These are phyloP conservation scores for Sarocladium strictum DNA, from an alignment of 2,329 filamentous ascomycete species.

Conservation along the genomic window DNA sequence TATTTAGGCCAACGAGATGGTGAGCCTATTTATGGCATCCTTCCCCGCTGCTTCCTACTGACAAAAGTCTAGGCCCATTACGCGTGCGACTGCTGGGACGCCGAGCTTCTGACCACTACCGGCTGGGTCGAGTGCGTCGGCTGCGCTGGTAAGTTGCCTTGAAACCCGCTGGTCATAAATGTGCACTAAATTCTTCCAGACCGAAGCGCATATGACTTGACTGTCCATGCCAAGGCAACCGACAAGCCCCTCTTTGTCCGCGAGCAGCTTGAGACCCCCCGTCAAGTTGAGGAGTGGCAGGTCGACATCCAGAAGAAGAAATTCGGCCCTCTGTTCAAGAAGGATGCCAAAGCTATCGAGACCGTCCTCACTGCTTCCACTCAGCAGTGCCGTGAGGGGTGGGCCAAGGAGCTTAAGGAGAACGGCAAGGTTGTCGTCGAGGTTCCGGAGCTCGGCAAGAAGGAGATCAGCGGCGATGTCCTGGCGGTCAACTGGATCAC, in stretches of 20 bases:
- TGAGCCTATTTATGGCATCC: background rate
- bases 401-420: conserved; percentile 67
- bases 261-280: conserved; percentile 71
- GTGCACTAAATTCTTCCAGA: conserved; percentile 36
- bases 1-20: conserved; percentile 47
- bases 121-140: conserved; percentile 99
- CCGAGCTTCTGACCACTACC: conserved; percentile 82
- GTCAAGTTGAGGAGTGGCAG: conserved; percentile 79
- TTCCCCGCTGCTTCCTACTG: background rate
- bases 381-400: conserved; percentile 75
- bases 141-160: conserved; percentile 51
- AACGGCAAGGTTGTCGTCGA: conserved; percentile 73
- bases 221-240: conserved; percentile 89
- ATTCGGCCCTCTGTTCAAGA: conserved; percentile 93
- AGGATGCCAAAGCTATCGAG: conserved; percentile 83
- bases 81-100: conserved; percentile 96
- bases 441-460: conserved; percentile 61
- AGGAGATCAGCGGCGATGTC: conserved; percentile 72
- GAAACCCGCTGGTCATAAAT: background rate
- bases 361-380: conserved; percentile 67
- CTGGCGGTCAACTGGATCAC: conserved; percentile 80
- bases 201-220: conserved; percentile 88
- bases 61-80: conserved; percentile 60
- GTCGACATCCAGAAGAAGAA: conserved; percentile 90
- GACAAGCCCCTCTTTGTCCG: conserved; percentile 80